These are phyloP conservation scores for Epichloe bromicola DNA, from an alignment of 2,329 filamentous ascomycete genomes.

Conservation along the genomic window DNA sequence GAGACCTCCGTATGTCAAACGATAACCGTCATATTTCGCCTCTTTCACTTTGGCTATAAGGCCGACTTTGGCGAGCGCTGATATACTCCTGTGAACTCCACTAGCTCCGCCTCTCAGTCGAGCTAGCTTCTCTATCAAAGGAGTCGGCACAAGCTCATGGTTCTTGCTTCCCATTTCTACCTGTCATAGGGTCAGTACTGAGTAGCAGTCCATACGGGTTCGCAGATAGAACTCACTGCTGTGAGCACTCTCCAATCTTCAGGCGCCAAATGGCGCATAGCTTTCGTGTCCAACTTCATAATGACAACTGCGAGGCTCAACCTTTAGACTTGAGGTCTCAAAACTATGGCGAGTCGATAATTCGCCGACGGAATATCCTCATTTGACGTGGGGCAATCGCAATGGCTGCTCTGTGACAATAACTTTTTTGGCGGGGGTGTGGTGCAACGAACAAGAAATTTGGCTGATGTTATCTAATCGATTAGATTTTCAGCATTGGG, in stretches of 20 bases:
- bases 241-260: conserved; percentile 95
- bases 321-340: background rate
- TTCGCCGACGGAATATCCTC: background rate
- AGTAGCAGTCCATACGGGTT: background rate
- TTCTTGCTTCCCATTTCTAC: conserved; percentile 91
- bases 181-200: conserved; percentile 32
- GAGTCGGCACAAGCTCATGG: conserved; percentile 90
- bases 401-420: background rate
- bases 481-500: conserved; percentile 8
- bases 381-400: background rate
- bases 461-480: conserved; percentile 20
- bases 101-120: conserved; percentile 65
- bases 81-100: conserved; percentile 78
- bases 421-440: conserved; percentile 13
- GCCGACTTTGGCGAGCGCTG: conserved; percentile 78
- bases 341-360: background rate
- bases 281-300: conserved; percentile 94
- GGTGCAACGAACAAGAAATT: conserved; percentile 13
- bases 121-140: conserved; percentile 73
- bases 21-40: conserved; percentile 93
- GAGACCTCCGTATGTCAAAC: conserved; percentile 88
- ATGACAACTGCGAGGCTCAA: too few relatives aligned
- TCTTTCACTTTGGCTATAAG: conserved; percentile 90
- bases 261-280: conserved; percentile 77
- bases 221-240: conserved; percentile 49